A percentile compares a stretch with the other conserved stretches of the same genome.
Evolutionary conservation across 257 asterid species (phyloP).

Genomic region (Petrea volubilis): DNA sequence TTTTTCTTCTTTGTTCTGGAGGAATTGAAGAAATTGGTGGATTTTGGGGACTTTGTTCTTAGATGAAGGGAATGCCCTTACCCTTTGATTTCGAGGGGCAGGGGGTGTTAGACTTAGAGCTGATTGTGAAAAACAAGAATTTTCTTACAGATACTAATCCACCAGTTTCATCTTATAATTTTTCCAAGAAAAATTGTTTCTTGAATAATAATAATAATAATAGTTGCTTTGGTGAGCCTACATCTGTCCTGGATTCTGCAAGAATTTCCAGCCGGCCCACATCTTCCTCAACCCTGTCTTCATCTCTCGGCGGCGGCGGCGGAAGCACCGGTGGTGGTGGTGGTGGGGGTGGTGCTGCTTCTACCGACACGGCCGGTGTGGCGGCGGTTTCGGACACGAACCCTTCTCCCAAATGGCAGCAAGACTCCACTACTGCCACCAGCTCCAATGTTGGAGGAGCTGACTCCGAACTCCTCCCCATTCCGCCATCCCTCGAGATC

Average conservation of each 20-base stretch:
- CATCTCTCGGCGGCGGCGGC: conserved; percentile 58
- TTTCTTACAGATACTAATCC: conserved; percentile 21
- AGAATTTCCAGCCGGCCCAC: conserved; percentile 64
- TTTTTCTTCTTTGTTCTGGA: conserved; percentile 19
- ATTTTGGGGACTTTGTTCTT: conserved; percentile 33
- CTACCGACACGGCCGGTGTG: conserved; percentile 74
- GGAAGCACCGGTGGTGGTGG: conserved; percentile 39
- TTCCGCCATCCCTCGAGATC: conserved; percentile 64
- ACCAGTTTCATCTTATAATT: conserved; percentile 15
- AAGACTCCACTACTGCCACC: conserved; percentile 70
- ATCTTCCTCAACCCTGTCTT: conserved; percentile 88
- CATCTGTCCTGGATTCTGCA: conserved; percentile 88
- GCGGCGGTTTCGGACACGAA: conserved; percentile 73
- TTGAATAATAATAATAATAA: conserved; percentile 13
- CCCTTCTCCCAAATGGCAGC: conserved; percentile 81
- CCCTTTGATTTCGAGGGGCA: conserved; percentile 90
- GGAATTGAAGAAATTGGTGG: conserved; percentile 22
- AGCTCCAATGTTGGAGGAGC: conserved; percentile 66
- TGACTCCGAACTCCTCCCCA: conserved; percentile 58
- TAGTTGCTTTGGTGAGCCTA: conserved; percentile 65
- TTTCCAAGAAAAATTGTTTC: conserved; percentile 32
- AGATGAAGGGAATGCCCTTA: conserved; percentile 98
- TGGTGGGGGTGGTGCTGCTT: conserved; percentile 60
- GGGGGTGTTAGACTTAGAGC: conserved; percentile 71
- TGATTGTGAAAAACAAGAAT: conserved; percentile 27